Conservation (phyloP, 2,329 filamentous ascomycete species). For the Aspergillus transmontanensis region DNA sequence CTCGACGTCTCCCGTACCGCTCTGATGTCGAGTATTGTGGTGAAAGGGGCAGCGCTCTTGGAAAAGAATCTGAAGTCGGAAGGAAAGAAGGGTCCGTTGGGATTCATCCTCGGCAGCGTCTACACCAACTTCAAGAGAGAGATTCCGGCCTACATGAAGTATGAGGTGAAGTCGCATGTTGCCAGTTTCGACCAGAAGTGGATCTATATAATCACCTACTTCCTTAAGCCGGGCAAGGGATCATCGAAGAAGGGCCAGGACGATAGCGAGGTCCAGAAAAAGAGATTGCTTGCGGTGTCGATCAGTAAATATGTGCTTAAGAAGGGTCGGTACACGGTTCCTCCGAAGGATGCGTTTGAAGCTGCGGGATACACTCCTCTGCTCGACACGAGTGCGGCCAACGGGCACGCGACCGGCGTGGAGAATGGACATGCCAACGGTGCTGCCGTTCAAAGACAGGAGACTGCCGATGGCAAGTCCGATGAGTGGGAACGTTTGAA, state of each 20-base stretch:
- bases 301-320: constrained; percentile 80
- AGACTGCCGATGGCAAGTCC: constrained; percentile 22
- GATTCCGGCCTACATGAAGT: constrained; percentile 66
- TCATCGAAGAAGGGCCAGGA: constrained; percentile 8
- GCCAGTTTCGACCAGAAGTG: constrained; percentile 76
- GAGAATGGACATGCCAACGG: constrained; percentile 20
- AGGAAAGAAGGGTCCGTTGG: constrained; percentile 52
- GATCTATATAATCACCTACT: constrained; percentile 74
- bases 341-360: constrained; percentile 72
- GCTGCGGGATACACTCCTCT: constrained; percentile 72
- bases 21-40: constrained; percentile 68
- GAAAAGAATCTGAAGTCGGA: constrained; percentile 54
- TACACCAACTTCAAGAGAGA: constrained; percentile 71
- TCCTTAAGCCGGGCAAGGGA: constrained; percentile 55
- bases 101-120: constrained; percentile 69
- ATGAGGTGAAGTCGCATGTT: constrained; percentile 72
- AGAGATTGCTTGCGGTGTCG: constrained; percentile 68
- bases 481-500: constrained; percentile 63
- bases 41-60: constrained; percentile 56
- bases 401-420: constrained; percentile 21
- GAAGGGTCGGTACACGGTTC: constrained; percentile 75
- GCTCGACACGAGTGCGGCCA: constrained; percentile 3
- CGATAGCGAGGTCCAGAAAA: constrained; percentile 47
- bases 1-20: constrained; percentile 80
- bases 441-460: constrained; percentile 6